Evolutionary conservation across 305 asterid genomes (phyloP).

Genomic region (Fraxinus angustifolia): DNA sequence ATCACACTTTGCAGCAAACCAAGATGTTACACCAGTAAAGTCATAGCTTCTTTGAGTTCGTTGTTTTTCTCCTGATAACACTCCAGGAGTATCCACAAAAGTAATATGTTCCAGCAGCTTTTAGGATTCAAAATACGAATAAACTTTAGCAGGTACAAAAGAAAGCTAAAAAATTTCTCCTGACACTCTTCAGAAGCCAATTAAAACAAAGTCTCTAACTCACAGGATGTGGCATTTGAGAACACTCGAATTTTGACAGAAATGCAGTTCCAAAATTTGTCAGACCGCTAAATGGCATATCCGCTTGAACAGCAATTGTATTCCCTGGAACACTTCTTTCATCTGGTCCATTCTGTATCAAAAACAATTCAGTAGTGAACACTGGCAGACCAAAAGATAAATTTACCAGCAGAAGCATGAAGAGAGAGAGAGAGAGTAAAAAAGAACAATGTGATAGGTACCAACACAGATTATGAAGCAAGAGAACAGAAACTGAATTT

Average conservation of each 20-base stretch:
- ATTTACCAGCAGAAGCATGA: conserved; percentile 10
- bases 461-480: not conserved
- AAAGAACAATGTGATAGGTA: not conserved
- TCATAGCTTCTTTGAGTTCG: conserved; percentile 91
- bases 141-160: conserved; percentile 2
- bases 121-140: conserved; percentile 21
- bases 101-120: conserved; percentile 92
- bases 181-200: not conserved
- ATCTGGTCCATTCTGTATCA: conserved; percentile 81
- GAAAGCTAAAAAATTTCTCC: conserved; percentile 5
- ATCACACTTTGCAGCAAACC: conserved; percentile 92
- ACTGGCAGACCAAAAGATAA: conserved; percentile 2
- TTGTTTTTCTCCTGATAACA: conserved; percentile 90
- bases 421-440: not conserved
- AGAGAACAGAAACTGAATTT: not conserved
- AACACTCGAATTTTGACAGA: conserved; percentile 89
- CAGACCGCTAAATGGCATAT: conserved; percentile 93
- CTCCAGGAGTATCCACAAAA: conserved; percentile 92
- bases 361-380: conserved; percentile 18
- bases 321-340: conserved; percentile 96
- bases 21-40: conserved; percentile 95
- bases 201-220: conserved; percentile 32
- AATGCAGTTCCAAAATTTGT: conserved; percentile 88
- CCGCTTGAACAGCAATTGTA: conserved; percentile 95
- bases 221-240: conserved; percentile 98